A percentile compares a stretch with the other conserved stretches of the same genome.
Evolutionary conservation across 306 rosid genomes (phyloP).

Genomic region (Cucurbita moschata): DNA sequence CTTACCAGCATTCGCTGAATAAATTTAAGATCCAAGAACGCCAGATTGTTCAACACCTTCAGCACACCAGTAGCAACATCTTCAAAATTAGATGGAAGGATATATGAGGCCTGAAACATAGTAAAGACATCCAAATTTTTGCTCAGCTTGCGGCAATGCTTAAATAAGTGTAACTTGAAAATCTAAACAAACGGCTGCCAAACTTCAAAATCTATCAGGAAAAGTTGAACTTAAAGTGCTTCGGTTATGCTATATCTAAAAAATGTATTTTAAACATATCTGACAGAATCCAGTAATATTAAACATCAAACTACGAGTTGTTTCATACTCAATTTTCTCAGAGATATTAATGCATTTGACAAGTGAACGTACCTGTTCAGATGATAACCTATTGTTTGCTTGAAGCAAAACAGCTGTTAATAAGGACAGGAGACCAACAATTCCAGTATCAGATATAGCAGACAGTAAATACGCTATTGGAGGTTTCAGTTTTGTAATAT

Average conservation of each 20-base stretch:
- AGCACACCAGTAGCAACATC: constrained; percentile 93
- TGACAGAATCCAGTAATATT: not conserved
- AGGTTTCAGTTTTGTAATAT: constrained; percentile 32
- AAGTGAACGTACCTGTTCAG: constrained; percentile 56
- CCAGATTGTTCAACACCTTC: constrained; percentile 91
- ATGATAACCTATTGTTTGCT: constrained; percentile 82
- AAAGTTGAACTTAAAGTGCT: not conserved
- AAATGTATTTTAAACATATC: not conserved
- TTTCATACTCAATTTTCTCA: not conserved
- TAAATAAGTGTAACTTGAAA: not conserved
- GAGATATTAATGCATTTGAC: constrained; percentile 1
- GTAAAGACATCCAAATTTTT: not conserved
- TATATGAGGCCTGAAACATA: constrained; percentile 48
- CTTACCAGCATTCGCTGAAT: constrained; percentile 84
- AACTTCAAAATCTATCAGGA: not conserved
- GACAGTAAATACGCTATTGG: constrained; percentile 66
- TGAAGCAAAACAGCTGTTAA: constrained; percentile 87
- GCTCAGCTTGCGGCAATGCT: not conserved
- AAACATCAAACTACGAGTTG: not conserved
- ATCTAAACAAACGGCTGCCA: not conserved
- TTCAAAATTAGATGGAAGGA: constrained; percentile 96
- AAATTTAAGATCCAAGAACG: constrained; percentile 76
- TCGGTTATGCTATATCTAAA: not conserved
- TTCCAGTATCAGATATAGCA: constrained; percentile 77
- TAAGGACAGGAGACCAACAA: constrained; percentile 89